A percentile compares a stretch with the other conserved stretches of the same genome.
Evolutionary conservation across 1,284 basidiomycete genomes (phyloP).

Genomic region (Kwoniella shivajii): DNA sequence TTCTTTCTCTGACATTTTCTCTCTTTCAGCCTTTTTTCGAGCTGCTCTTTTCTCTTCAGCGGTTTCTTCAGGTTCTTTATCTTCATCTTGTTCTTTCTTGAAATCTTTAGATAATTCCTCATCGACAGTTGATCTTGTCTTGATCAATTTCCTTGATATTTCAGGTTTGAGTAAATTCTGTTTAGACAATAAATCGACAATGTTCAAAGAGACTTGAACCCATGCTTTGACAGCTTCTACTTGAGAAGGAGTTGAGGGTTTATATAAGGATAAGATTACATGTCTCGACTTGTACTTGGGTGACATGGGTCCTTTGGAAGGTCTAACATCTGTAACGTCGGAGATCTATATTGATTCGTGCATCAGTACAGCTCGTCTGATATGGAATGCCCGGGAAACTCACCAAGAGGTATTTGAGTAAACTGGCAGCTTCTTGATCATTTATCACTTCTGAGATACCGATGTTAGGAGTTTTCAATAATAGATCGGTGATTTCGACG

Average conservation of each 20-base stretch:
- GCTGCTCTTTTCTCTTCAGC: conserved; percentile 66
- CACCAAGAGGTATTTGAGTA: conserved; percentile 69
- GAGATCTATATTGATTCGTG: conserved; percentile 65
- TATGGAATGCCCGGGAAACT: conserved; percentile 61
- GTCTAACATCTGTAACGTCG: conserved; percentile 76
- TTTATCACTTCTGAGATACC: conserved; percentile 64
- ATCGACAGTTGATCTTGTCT: conserved; percentile 69
- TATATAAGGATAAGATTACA: conserved; percentile 66
- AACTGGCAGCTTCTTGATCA: conserved; percentile 58
- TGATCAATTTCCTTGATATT: conserved; percentile 71
- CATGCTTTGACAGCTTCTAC: conserved; percentile 62
- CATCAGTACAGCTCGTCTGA: background rate
- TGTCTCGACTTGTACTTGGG: conserved; percentile 65
- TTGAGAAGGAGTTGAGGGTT: conserved; percentile 60
- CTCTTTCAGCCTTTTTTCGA: conserved; percentile 72
- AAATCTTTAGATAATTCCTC: conserved; percentile 47
- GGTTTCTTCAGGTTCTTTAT: conserved; percentile 59
- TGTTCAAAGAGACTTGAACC: conserved; percentile 67
- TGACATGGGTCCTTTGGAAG: conserved; percentile 57
- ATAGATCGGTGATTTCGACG: conserved; percentile 72
- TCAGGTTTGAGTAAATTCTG: conserved; percentile 69
- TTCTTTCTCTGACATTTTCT: conserved; percentile 74
- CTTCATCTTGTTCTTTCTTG: conserved; percentile 64
- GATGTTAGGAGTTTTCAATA: conserved; percentile 67
- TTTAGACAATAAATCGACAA: conserved; percentile 65